These are phyloP conservation scores for Mycena amicta DNA, from an alignment of 768 basidiomycete genomes.

Conservation along the genomic window DNA sequence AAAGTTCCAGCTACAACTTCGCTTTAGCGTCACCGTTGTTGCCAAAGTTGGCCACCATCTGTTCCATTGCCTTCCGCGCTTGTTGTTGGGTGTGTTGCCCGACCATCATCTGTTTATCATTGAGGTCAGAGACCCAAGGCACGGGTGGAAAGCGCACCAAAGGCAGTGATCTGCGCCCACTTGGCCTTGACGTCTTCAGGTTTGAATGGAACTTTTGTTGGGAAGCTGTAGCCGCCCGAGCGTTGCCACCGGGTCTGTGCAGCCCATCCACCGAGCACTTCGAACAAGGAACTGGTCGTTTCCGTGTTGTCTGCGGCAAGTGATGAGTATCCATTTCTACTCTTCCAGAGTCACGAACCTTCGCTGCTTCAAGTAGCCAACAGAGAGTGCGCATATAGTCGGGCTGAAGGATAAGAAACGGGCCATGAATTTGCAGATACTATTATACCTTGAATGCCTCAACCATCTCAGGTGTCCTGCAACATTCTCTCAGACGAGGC, in stretches of 20 bases:
- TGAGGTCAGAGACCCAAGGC: not conserved
- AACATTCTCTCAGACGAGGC: too few species aligned
- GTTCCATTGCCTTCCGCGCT: conserved; percentile 77
- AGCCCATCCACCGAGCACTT: conserved; percentile 89
- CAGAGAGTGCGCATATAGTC: conserved; percentile 91
- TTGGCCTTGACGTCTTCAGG: conserved; percentile 81
- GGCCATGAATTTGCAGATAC: not conserved
- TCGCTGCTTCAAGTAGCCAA: conserved; percentile 87
- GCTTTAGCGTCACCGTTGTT: conserved; percentile 54
- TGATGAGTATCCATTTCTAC: not conserved
- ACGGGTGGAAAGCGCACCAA: conserved; percentile 58
- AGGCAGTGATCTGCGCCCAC: conserved; percentile 84
- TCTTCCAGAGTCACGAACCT: conserved; percentile 36
- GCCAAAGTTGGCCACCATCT: conserved; percentile 57
- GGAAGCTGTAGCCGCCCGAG: conserved; percentile 85
- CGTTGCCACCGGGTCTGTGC: conserved; percentile 94
- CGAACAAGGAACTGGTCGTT: conserved; percentile 77
- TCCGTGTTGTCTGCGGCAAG: conserved; percentile 61
- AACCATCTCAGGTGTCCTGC: conserved; percentile 80
- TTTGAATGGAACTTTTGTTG: conserved; percentile 68
- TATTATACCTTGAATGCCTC: conserved; percentile 77
- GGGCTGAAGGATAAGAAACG: conserved; percentile 48
- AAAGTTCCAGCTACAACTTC: conserved; percentile 43
- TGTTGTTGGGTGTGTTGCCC: conserved; percentile 78
- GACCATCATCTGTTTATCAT: conserved; percentile 63